A percentile compares a stretch with the other conserved stretches of the same genome.
Evolutionary conservation across 176 grass and related monocot genomes (phyloP).

Genomic region (Avena sativa): DNA sequence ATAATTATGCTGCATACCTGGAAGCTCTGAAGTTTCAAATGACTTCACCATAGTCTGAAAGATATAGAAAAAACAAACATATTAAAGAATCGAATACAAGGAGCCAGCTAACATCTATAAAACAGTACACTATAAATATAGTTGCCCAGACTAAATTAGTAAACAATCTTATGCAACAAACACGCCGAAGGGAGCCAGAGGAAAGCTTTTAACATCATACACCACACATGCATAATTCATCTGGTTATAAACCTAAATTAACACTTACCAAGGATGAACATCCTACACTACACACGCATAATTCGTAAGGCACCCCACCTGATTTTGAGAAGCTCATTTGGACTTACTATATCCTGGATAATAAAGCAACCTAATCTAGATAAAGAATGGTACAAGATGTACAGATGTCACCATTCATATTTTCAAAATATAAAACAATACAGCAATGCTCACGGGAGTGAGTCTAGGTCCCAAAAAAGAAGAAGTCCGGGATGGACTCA

Average conservation of each 20-base stretch:
- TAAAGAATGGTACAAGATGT: not conserved
- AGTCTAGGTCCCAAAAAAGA: not conserved
- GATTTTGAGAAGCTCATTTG: slow-evolving; percentile 1
- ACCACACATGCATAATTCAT: not conserved
- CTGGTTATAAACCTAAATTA: not conserved
- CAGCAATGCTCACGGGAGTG: not conserved
- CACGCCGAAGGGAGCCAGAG: not conserved
- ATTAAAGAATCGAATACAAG: slow-evolving; percentile 24
- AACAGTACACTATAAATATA: not conserved
- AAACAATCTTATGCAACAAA: slow-evolving; percentile 1
- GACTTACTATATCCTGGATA: not conserved
- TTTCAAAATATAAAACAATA: not conserved
- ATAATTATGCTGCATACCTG: slow-evolving; percentile 60
- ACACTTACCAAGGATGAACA: not conserved
- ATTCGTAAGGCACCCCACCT: not conserved
- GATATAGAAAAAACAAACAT: slow-evolving; percentile 42
- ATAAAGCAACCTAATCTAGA: not conserved
- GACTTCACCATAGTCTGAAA: slow-evolving; percentile 98
- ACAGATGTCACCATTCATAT: not conserved
- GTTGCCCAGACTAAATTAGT: not conserved
- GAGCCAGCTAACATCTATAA: not conserved
- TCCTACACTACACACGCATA: not conserved
- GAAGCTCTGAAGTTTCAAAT: slow-evolving; percentile 92
- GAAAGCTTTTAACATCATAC: not conserved
- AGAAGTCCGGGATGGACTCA: not conserved